Conservation (phyloP, 2,329 filamentous ascomycete genomes). For the Fusarium camptoceras region DNA sequence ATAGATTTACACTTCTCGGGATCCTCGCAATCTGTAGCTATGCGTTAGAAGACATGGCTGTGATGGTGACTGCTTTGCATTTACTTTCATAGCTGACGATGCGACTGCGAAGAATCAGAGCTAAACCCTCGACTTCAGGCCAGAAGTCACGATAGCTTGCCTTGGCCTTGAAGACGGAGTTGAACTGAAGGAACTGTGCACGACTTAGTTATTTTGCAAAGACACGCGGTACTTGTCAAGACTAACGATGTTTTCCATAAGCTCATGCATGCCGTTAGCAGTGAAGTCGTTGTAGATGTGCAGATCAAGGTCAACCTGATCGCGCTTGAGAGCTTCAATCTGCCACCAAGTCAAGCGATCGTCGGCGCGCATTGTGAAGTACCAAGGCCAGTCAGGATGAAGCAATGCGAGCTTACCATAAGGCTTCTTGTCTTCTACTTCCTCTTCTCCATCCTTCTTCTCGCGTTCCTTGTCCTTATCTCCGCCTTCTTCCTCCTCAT, state of each 20-base stretch:
- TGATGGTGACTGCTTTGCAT: neutral
- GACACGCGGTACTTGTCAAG: neutral
- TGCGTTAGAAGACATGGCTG: rapidly evolving
- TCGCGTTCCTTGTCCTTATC: neutral
- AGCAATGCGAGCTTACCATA: constrained; percentile 35
- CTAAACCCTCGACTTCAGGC: constrained; percentile 42
- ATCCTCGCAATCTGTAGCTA: constrained; percentile 19
- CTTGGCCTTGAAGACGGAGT: constrained; percentile 20
- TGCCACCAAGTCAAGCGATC: constrained; percentile 38
- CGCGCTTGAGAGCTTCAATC: constrained; percentile 34
- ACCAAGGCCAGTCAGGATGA: constrained; percentile 32
- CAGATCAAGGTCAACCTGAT: constrained; percentile 56
- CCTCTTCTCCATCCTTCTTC: neutral
- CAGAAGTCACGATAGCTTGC: constrained; percentile 35
- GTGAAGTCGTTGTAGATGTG: constrained; percentile 58
- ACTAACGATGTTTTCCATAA: constrained; percentile 54
- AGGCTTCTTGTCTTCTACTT: neutral
- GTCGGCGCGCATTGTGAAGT: constrained; percentile 29
- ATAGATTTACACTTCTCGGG: neutral
- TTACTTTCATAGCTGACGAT: constrained; percentile 21
- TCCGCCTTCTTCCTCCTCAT: neutral
- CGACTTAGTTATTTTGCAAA: neutral
- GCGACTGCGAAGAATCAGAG: constrained; percentile 18
- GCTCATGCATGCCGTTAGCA: constrained; percentile 56
- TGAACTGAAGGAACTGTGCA: constrained; percentile 52